Conservation (phyloP, 129 eudicot genomes). For the Lonicera japonica region DNA sequence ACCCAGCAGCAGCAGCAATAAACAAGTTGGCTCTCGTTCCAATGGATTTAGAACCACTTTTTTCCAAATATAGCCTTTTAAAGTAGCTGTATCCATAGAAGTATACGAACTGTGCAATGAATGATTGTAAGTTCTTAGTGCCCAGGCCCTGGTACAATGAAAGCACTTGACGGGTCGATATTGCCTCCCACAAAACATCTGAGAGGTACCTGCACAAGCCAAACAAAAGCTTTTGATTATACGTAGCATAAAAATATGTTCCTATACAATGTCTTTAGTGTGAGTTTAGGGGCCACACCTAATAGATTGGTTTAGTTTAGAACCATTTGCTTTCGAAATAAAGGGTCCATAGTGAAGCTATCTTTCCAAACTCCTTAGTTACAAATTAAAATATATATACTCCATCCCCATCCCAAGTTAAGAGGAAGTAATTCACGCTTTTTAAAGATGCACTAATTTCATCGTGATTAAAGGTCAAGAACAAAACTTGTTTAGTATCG, state of each 20-base stretch:
- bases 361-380: no score
- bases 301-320: neutral
- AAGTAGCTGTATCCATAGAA: constrained; percentile 71
- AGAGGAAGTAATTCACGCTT: no score
- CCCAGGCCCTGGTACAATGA: constrained; percentile 68
- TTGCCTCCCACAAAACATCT: constrained; percentile 61
- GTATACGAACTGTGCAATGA: constrained; percentile 62
- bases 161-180: constrained; percentile 35
- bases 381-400: no score
- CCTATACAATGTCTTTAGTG: neutral
- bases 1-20: constrained; percentile 72
- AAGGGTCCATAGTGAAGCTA: neutral
- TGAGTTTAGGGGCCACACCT: neutral
- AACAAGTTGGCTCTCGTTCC: constrained; percentile 61
- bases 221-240: neutral
- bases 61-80: constrained; percentile 47
- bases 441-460: no score
- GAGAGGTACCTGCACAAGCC: constrained; percentile 50
- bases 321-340: neutral
- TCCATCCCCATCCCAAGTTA: no score
- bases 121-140: constrained; percentile 60
- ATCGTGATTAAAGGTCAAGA: no score
- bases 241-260: no score
- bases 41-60: constrained; percentile 48
- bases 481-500: no score